Percentiles rank a stretch among this genome's conserved stretches.
These are phyloP conservation scores for Diutina mesorugosa DNA, from an alignment of 1,139 yeast species.

Conservation along the genomic window DNA sequence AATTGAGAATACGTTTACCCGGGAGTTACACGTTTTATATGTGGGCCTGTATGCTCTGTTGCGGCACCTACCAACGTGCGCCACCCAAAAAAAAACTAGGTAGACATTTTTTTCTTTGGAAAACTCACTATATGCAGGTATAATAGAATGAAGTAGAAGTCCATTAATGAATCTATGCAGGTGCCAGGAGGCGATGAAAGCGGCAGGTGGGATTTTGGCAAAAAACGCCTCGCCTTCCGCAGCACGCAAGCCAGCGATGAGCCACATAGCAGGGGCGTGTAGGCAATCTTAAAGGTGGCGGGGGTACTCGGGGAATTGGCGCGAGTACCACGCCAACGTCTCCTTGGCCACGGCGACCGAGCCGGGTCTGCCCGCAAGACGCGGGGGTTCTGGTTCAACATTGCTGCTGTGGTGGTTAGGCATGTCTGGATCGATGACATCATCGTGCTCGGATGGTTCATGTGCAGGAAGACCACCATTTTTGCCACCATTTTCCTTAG, in stretches of 20 bases:
- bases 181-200: background rate
- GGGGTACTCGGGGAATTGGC: background rate
- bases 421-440: background rate
- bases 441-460: background rate
- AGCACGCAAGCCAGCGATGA: no score
- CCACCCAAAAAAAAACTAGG: background rate
- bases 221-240: background rate
- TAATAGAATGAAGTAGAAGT: background rate
- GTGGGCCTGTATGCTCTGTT: background rate
- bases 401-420: background rate
- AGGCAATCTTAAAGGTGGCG: no score
- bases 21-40: background rate
- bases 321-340: background rate
- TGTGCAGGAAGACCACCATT: background rate
- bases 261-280: no score
- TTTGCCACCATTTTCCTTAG: no score
- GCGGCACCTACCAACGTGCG: background rate
- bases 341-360: background rate
- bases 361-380: background rate
- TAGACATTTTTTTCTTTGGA: background rate
- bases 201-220: background rate
- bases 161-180: background rate
- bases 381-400: background rate
- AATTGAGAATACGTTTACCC: background rate
- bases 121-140: background rate